These are phyloP conservation scores for Alternaria dauci DNA, from an alignment of 2,329 filamentous ascomycete genomes.

Conservation along the genomic window DNA sequence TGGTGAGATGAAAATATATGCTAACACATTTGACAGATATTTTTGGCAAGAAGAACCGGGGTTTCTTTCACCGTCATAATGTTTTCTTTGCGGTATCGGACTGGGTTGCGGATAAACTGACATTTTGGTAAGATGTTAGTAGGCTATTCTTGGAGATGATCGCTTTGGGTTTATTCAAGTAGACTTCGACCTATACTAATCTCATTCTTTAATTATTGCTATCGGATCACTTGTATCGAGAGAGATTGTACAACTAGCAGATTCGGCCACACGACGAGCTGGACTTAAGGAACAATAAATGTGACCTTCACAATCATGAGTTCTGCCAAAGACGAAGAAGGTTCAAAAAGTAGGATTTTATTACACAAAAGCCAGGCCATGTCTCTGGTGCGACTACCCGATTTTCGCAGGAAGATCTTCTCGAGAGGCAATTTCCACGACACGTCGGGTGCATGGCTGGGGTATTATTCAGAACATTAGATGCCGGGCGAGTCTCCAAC, in stretches of 20 bases:
- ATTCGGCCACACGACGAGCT: too few species aligned
- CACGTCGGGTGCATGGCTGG: not conserved
- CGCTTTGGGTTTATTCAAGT: not conserved
- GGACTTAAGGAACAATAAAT: not conserved
- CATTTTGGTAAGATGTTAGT: constrained; percentile 15
- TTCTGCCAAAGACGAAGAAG: not conserved
- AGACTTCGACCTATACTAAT: not conserved
- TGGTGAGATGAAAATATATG: not conserved
- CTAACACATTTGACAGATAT: constrained; percentile 33
- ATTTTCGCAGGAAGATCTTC: not conserved
- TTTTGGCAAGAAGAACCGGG: constrained; percentile 49
- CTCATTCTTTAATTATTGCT: not conserved
- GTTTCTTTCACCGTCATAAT: constrained; percentile 46
- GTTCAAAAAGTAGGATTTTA: not conserved
- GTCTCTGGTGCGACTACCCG: not conserved
- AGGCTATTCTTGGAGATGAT: not conserved
- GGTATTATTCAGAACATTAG: not conserved
- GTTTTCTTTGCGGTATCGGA: constrained; percentile 45
- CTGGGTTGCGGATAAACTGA: constrained; percentile 37
- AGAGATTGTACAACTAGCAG: too few species aligned
- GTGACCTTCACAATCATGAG: not conserved
- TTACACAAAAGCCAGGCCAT: not conserved
- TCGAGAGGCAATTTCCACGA: not conserved
- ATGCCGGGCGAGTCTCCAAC: not conserved
- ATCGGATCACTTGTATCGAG: not conserved